Evolutionary conservation across 148 eudicot species (phyloP), one percentile per base, ranked within the genome.

Genomic region (Chenopodium suecicum): DNA sequence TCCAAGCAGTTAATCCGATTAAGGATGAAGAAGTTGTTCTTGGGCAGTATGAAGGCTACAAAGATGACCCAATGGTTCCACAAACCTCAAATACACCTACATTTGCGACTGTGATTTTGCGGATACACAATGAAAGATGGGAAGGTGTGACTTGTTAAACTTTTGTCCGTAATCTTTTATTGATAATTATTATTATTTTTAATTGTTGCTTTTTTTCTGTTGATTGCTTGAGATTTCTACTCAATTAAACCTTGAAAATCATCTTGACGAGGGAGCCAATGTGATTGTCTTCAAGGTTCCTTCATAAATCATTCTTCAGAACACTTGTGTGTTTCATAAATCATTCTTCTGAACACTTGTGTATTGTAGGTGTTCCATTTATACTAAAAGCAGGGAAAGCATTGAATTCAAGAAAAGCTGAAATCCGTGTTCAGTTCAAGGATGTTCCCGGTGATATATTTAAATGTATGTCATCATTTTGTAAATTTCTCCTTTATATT

Each of bases 401-500:
- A 69, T 65, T 95, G 76, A 88, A 86, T 85, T 91, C 97, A 25
- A 91, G 93, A 70, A 95, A 95, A 86, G 99, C 99, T 23, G 99
- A 95, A 82, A 93, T 95, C 46, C 97, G 99, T 72, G 89, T 95
- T 79, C 99, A 95, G 58, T 93, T 95, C 82, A 95, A 95, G 88
- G 97, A 93, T 77, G 98, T 95, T 52, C 99, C 99, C 73, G 99
- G 99, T 47, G 99, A 95, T 85, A 95, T 95, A 81, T 95, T 92
- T 80, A 95, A 52, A 89, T 89, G 99, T 95, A 90, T 71, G 98
- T 14, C 52, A 4, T 72, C 78, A 19, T 22, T 37, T 13, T 23
- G 68, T 69, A 47, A 67, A 50, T 63, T 31, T 31, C 56, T 22
- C 20, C 56, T 4, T 23, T 56, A 25, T 9, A 13, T 65, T 81